Conservation (phyloP, 148 eudicot species). For the Fagopyrum homotropicum region DNA sequence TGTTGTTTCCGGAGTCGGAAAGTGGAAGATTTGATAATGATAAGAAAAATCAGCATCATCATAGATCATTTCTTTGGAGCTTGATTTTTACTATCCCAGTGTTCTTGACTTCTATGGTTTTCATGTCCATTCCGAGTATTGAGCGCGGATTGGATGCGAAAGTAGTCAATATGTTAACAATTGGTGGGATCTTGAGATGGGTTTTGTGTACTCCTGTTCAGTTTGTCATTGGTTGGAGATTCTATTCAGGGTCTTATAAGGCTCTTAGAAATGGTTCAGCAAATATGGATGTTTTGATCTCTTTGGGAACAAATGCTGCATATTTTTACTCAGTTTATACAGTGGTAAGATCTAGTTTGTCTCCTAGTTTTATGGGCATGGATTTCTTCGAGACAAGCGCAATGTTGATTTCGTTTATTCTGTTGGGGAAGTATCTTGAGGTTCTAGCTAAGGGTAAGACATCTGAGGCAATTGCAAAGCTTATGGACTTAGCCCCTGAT, state of each 20-base stretch:
- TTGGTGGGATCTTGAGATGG: slow-evolving; percentile 79
- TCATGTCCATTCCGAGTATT: slow-evolving; percentile 72
- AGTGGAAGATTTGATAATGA: slow-evolving; percentile 50
- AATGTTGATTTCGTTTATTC: slow-evolving; percentile 86
- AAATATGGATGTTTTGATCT: slow-evolving; percentile 95
- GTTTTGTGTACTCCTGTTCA: slow-evolving; percentile 80
- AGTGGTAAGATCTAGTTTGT: slow-evolving; percentile 69
- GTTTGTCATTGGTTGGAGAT: slow-evolving; percentile 77
- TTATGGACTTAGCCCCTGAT: slow-evolving; percentile 89
- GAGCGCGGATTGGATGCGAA: slow-evolving; percentile 54
- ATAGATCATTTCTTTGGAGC: slow-evolving; percentile 77
- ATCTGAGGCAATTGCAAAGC: slow-evolving; percentile 93
- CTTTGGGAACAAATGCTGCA: slow-evolving; percentile 93
- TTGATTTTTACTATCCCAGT: slow-evolving; percentile 76
- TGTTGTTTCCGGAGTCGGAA: slow-evolving; percentile 56
- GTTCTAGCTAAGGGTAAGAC: slow-evolving; percentile 89
- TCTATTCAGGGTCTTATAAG: slow-evolving; percentile 80
- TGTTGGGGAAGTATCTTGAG: slow-evolving; percentile 89
- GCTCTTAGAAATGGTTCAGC: slow-evolving; percentile 72
- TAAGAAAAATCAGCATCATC: slow-evolving; percentile 51
- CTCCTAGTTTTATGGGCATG: slow-evolving; percentile 46
- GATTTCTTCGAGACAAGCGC: slow-evolving; percentile 97
- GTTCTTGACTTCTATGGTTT: slow-evolving; percentile 83
- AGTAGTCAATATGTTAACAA: slow-evolving; percentile 58
- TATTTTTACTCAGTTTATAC: slow-evolving; percentile 85